Evolutionary conservation across 148 eudicot species (phyloP), one percentile per base, ranked within the genome.

Genomic region (Tetragonia tetragonoides): DNA sequence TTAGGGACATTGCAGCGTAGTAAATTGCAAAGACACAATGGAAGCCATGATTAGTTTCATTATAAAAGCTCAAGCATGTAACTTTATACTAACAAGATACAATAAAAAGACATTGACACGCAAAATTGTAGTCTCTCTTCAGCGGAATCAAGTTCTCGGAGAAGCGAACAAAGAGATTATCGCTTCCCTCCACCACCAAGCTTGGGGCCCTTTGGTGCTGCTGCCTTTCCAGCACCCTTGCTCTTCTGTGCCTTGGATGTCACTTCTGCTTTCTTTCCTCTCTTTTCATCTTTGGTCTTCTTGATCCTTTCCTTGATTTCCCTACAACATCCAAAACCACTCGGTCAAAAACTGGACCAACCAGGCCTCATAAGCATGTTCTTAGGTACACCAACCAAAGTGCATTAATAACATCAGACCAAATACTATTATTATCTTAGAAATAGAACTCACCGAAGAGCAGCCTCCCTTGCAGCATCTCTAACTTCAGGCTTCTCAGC

Each of bases 391-490:
- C 39, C 39, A 40, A 1, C 12, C 0, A n/a, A 15, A 23, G 37
- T 16, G 8, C 10, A 20, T 11, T 10, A 34, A 0, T 46, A 47
- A 6, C 34, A 28, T 28, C 34, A 28, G 34, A 28, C 34, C 34
- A 28, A 28, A 28, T 28, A 28, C 34, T 28, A 28, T 28, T 28
- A 28, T 28, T 28, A 28, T 28, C 34, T 28, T 28, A 70, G 6
- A n/a, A 1, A n/a, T 51, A 76, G 24, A 41, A 63, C 72, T 75
- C 51, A 89, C 93, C 93, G 89, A 8, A 89, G 89, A 47, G 93
- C 93, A 34, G 92, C 92, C 80, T 89, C 92, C 66, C 92, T 82
- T 7, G 93, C 93, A 73, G 93, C 93, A 80, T 89, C 93, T 39
- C 93, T 89, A 38, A 88, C 90, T 81, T 89, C 93, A 8, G 90